Evolutionary conservation across 371 early-diverging fungal genomes (phyloP).

Genomic region (Funneliformis caledonium): DNA sequence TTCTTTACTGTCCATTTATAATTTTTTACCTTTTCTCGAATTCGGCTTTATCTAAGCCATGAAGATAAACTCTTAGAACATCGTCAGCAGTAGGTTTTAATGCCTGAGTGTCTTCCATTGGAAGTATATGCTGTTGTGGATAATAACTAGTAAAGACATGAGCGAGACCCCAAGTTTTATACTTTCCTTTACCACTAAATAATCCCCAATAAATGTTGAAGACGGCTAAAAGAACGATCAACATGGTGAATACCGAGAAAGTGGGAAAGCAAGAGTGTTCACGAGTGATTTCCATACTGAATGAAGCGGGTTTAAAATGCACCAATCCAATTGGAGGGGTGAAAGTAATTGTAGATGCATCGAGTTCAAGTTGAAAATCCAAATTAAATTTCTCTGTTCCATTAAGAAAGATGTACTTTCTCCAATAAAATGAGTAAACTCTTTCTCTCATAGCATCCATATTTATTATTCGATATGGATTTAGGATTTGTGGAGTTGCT

Average conservation of each 20-base stretch:
- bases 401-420: conserved; percentile 15
- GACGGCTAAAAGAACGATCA: conserved; percentile 25
- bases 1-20: too few species aligned
- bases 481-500: conserved; percentile 17
- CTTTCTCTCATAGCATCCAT: conserved; percentile 17
- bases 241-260: conserved; percentile 15
- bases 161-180: conserved; percentile 10
- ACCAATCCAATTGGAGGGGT: conserved; percentile 13
- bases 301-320: conserved; percentile 32
- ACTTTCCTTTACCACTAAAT: conserved; percentile 27
- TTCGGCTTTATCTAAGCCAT: conserved; percentile 28
- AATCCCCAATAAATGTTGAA: conserved; percentile 18
- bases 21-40: conserved; percentile 16
- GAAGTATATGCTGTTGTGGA: conserved; percentile 26
- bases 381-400: conserved; percentile 22
- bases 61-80: conserved; percentile 27
- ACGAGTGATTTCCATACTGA: conserved; percentile 11
- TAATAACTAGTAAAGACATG: conserved; percentile 28
- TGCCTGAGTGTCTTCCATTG: background rate
- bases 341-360: conserved; percentile 5
- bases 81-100: conserved; percentile 33
- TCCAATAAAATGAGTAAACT: conserved; percentile 20
- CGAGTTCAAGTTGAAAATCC: conserved; percentile 27
- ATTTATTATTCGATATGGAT: conserved; percentile 18
- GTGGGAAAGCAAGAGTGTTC: background rate